These are phyloP conservation scores for Apiospora hydei DNA, from an alignment of 2,329 filamentous ascomycete genomes.

Conservation along the genomic window DNA sequence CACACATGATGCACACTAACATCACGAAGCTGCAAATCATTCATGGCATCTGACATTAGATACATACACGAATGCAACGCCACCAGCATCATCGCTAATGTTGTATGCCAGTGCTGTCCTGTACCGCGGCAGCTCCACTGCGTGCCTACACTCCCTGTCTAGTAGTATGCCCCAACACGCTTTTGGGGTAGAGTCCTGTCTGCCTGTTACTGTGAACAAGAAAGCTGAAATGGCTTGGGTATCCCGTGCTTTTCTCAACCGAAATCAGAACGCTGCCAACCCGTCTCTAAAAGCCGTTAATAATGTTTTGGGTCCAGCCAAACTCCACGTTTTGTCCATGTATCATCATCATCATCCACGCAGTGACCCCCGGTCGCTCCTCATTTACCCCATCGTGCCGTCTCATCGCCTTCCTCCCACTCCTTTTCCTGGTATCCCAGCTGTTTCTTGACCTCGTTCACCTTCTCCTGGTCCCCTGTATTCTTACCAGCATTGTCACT, in stretches of 20 bases:
- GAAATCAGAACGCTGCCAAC: constrained; percentile 18
- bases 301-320: neutral
- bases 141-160: neutral
- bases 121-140: neutral
- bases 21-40: too few species aligned
- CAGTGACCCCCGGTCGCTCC: neutral
- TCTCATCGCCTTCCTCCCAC: constrained; percentile 87
- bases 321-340: neutral
- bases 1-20: too few species aligned
- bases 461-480: constrained; percentile 81
- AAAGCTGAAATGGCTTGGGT: constrained; percentile 10
- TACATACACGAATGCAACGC: too few species aligned
- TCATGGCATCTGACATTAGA: too few species aligned
- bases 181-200: neutral
- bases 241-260: constrained; percentile 19
- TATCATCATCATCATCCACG: neutral
- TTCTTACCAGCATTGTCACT: constrained; percentile 94
- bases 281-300: constrained; percentile 16
- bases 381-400: constrained; percentile 73
- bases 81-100: neutral
- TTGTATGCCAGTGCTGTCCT: neutral
- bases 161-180: neutral
- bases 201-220: neutral
- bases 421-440: constrained; percentile 86
- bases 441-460: constrained; percentile 82